phyloP scores from a whole-genome alignment of 2,329 filamentous ascomycete species.

The Nemania abortiva region DNA sequence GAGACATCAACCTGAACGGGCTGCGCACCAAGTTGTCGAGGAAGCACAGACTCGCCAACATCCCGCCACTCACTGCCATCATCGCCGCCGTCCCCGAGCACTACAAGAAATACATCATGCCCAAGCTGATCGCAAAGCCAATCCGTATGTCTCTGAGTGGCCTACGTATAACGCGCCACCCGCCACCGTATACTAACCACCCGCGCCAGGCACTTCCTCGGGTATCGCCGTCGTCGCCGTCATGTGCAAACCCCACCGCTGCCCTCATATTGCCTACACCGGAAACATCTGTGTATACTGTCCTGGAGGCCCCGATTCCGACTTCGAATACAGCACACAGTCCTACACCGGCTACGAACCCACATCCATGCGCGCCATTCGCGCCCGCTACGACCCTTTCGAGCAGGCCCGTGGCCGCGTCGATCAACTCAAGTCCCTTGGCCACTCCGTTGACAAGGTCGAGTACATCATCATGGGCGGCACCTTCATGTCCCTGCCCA shows the following conservation, averaged over 20 bases:
- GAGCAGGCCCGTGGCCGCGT: slow-evolving; percentile 96
- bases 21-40: slow-evolving; percentile 88
- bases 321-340: slow-evolving; percentile 99
- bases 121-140: slow-evolving; percentile 95
- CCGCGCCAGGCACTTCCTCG: slow-evolving; percentile 74
- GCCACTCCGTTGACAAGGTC: slow-evolving; percentile 98
- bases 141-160: slow-evolving; percentile 66
- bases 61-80: slow-evolving; percentile 94
- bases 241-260: slow-evolving; percentile 99
- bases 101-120: slow-evolving; percentile 99
- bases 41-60: slow-evolving; percentile 89
- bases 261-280: slow-evolving; percentile 97
- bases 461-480: slow-evolving; percentile 99
- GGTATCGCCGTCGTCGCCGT: slow-evolving; percentile 98
- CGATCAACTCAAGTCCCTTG: slow-evolving; percentile 94
- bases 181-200: slow-evolving; percentile 19
- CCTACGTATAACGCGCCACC: not conserved
- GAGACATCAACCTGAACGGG: slow-evolving; percentile 92
- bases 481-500: slow-evolving; percentile 96
- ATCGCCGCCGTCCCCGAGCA: slow-evolving; percentile 99
- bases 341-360: slow-evolving; percentile 99
- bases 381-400: slow-evolving; percentile 96
- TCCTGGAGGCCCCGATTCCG: slow-evolving; percentile 95
- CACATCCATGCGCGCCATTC: slow-evolving; percentile 97
- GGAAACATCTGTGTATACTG: slow-evolving; percentile 99